Percentiles rank a stretch among this genome's conserved stretches.
Conservation (phyloP, 2,329 filamentous ascomycete species). For the Colletotrichum musicola region DNA sequence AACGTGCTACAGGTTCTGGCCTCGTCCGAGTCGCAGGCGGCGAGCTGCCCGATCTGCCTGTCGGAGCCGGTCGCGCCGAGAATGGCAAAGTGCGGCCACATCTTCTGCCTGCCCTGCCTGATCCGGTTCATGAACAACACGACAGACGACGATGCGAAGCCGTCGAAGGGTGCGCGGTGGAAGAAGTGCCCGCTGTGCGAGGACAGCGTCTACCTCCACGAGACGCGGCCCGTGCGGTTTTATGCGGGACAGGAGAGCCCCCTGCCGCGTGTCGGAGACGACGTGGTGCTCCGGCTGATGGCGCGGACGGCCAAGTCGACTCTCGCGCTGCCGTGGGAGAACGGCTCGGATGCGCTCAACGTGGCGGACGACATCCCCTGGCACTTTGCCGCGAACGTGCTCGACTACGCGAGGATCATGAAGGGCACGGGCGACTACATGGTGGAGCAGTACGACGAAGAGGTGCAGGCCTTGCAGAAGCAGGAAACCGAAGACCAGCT, state of each 20-base stretch:
- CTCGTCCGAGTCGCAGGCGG: conserved; percentile 87
- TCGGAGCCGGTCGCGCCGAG: conserved; percentile 92
- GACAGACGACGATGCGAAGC: conserved; percentile 75
- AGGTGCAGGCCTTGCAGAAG: conserved; percentile 78
- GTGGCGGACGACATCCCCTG: conserved; percentile 86
- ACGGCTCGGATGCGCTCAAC: conserved; percentile 75
- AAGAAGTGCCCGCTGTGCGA: conserved; percentile 98
- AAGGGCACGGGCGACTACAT: conserved; percentile 94
- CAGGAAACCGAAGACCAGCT: conserved; percentile 92
- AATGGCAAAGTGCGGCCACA: conserved; percentile 97
- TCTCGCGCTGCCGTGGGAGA: conserved; percentile 87
- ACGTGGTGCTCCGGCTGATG: conserved; percentile 90
- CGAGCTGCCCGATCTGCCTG: conserved; percentile 94
- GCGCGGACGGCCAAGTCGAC: conserved; percentile 85
- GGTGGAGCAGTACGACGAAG: conserved; percentile 80
- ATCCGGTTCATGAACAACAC: conserved; percentile 95
- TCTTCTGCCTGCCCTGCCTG: conserved; percentile 93
- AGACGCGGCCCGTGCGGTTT: conserved; percentile 90
- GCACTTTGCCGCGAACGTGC: conserved; percentile 93
- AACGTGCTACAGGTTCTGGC: conserved; percentile 92
- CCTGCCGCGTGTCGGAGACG: conserved; percentile 83
- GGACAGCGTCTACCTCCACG: conserved; percentile 91
- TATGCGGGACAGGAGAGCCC: conserved; percentile 90
- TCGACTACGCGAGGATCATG: conserved; percentile 96
- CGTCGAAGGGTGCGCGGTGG: conserved; percentile 81